Evolutionary conservation across 1,284 basidiomycete genomes (phyloP), one percentile per base, ranked within the genome.

Genomic region (Apiotrichum domesticum): DNA sequence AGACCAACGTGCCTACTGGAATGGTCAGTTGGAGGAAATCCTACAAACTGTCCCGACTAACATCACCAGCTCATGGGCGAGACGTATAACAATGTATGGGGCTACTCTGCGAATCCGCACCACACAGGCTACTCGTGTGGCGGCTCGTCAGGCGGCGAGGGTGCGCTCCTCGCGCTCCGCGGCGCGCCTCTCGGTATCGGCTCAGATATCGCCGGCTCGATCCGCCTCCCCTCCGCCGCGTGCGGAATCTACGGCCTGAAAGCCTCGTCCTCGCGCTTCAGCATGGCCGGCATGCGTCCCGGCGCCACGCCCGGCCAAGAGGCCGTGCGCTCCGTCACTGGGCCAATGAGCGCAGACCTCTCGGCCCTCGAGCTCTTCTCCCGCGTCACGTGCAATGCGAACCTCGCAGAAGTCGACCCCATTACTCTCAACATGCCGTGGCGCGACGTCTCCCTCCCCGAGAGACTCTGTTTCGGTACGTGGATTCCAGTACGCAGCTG

Each of bases 361-460:
- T 76, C 70, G 7, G 84, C 81, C 5, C 66, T 89, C 42, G 84
- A 83, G 65, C 61, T 76, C 0, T 87, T 88, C 73, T 81, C 82
- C 66, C 80, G 84, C 65, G 64, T 68, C 1, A 53, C 64, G 13
- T 54, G 56, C 29, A 42, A 77, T 51, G 66, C 77, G 21, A 75
- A 83, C 60, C 85, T 86, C 1, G 88, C 87, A 87, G 66, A 80
- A 7, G 78, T 74, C 57, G 87, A 89, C 64, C 86, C 87, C 34
- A 43, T 34, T 3, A 45, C 57, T 5, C 54, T 50, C 51, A n/a
- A 42, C 11, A 59, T 55, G 46, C 78, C 79, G 2, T 90, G 87
- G 87, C 78, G 78, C 15, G 39, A 50, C 11, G 50, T 55, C 11
- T 33, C 41, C 34, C 84, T 86, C 66, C 77, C 85, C 6, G 66